Evolutionary conservation across 2,329 filamentous ascomycete genomes (phyloP), one percentile per base, ranked within the genome.

Genomic region (Epichloe gansuensis): DNA sequence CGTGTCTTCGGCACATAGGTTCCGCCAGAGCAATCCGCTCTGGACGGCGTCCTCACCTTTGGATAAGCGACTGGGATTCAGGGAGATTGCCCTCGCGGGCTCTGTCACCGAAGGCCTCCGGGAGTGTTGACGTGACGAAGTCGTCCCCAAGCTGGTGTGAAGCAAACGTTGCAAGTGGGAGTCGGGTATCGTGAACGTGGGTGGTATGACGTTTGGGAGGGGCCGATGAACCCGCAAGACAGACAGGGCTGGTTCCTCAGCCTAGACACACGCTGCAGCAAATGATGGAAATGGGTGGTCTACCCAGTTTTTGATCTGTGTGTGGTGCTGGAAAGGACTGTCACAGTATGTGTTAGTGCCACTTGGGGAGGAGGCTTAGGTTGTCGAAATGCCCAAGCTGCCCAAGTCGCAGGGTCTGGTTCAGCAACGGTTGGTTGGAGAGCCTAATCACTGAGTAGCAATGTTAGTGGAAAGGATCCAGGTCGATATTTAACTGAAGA

Each of bases 11-110:
- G 78, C 78, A 71, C 81, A 85, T 85, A 77, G 80, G 80, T 80
- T 77, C 80, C 80, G 81, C 82, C 82, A 85, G 82, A 85, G 81
- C 82, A 76, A 77, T 71, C 74, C 81, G 81, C 82, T 79, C 82
- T 82, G 80, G 80, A 82, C 81, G 81, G 77, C 75, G 77, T 77
- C 79, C 74, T 78, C 74, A 70, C 68, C 76, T 73, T 78, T 77
- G 65, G 79, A 73, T 66, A 77, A 76, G 70, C 78, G 71, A 75
- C 78, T 78, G 73, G 72, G 74, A 66, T 50, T 69, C 64, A 63
- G 35, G 31, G n/a, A 67, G 65, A 68, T 69, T 69, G 74, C 76
- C 76, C 74, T 74, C 68, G 65, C 68, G 74, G 76, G 75, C 75
- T 74, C 68, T 66, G 64, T 67, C 65, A 66, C 65, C 53, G 57